phyloP scores from a whole-genome alignment of 1,284 basidiomycete genomes.

The Bjerkandera adusta region DNA sequence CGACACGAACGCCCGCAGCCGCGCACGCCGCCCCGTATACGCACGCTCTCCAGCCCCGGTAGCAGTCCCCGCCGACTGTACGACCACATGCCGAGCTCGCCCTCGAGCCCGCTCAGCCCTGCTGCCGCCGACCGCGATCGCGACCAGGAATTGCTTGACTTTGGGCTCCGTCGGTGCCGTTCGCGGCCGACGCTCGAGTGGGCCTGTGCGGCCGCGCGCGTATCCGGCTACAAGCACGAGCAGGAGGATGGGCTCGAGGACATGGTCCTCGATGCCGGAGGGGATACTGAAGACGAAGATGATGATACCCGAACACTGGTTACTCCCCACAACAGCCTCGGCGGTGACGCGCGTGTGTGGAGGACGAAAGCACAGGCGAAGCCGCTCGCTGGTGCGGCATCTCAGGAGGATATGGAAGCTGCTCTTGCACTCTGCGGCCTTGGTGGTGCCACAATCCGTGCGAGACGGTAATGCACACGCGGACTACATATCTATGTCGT shows the following conservation, averaged over 20 bases:
- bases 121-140: conserved; percentile 38
- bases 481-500: too few relatives aligned
- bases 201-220: conserved; percentile 62
- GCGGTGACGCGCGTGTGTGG: conserved; percentile 4
- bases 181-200: conserved; percentile 61
- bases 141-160: conserved; percentile 47
- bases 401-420: conserved; percentile 10
- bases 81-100: conserved; percentile 75
- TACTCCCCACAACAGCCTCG: conserved; percentile 37
- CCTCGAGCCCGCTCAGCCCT: conserved; percentile 48
- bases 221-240: conserved; percentile 35
- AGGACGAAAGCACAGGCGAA: not conserved
- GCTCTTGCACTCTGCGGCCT: conserved; percentile 15
- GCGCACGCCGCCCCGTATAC: conserved; percentile 16
- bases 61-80: conserved; percentile 46
- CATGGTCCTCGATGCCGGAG: conserved; percentile 23
- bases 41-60: conserved; percentile 29
- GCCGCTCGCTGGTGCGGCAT: not conserved
- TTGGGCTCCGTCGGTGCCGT: conserved; percentile 36
- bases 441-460: too few relatives aligned
- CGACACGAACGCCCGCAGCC: conserved; percentile 26
- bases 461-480: too few relatives aligned
- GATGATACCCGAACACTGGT: conserved; percentile 26
- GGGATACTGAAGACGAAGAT: conserved; percentile 34
- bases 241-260: conserved; percentile 23